Percentiles rank a stretch among this genome's conserved stretches.
phyloP scores from a whole-genome alignment of 257 asterid species.

The Nicotiana attenuata region DNA sequence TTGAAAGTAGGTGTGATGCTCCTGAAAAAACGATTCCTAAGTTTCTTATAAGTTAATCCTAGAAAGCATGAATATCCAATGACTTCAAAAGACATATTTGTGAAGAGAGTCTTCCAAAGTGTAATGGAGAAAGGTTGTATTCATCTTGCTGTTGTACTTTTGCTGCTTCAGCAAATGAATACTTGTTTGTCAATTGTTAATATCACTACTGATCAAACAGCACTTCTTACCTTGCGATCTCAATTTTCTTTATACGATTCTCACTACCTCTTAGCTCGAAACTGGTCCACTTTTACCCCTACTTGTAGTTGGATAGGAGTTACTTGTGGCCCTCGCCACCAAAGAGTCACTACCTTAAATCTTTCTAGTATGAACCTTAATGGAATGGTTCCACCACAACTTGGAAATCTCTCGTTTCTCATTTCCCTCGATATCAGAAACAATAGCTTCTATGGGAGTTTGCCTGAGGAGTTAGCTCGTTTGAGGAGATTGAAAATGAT shows the following conservation, averaged over 20 bases:
- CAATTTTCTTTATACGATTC: background rate
- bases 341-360: constrained; percentile 4
- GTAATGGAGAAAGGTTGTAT: background rate
- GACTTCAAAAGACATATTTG: background rate
- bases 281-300: background rate
- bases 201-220: background rate
- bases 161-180: background rate
- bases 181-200: background rate
- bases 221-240: background rate
- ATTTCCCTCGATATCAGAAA: background rate
- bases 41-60: background rate
- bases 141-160: background rate
- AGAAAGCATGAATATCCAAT: background rate
- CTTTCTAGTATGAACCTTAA: background rate
- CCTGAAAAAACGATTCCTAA: background rate
- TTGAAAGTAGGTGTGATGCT: background rate
- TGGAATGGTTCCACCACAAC: background rate
- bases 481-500: constrained; percentile 1
- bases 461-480: background rate
- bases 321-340: background rate
- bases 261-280: background rate
- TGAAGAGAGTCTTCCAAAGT: background rate
- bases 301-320: background rate
- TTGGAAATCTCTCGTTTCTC: constrained; percentile 2
- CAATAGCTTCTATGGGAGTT: background rate